Evolutionary conservation across 768 basidiomycete species (phyloP).

Genomic region (Termitomyces sp.): DNA sequence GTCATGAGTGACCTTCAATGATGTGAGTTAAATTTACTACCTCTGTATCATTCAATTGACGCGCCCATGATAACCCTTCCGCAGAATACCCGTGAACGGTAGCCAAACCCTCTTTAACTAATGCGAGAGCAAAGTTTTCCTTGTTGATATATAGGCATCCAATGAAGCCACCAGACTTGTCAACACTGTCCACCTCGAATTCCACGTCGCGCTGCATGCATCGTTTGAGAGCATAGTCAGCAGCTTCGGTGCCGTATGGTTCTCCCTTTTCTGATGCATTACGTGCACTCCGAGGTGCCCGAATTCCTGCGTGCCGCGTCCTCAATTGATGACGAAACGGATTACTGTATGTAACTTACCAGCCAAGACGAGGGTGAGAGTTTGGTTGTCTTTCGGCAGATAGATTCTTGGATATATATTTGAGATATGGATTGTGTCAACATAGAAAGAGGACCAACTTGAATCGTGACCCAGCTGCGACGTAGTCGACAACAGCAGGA

Average conservation of each 20-base stretch:
- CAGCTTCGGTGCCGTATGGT: conserved; percentile 81
- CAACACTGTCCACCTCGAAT: conserved; percentile 83
- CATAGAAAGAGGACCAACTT: conserved; percentile 49
- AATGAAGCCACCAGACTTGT: conserved; percentile 96
- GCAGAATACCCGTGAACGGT: conserved; percentile 87
- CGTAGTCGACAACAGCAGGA: conserved; percentile 87
- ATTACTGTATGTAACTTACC: conserved; percentile 38
- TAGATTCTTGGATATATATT: conserved; percentile 51
- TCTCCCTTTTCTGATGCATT: conserved; percentile 81
- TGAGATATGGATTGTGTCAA: neutral
- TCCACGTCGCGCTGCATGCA: conserved; percentile 97
- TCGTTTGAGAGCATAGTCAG: conserved; percentile 71
- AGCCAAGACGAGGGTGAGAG: conserved; percentile 86
- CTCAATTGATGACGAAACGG: neutral
- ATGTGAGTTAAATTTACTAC: conserved; percentile 28
- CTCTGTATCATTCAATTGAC: conserved; percentile 83
- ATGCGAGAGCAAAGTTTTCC: conserved; percentile 82
- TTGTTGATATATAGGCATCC: conserved; percentile 84
- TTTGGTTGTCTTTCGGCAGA: conserved; percentile 90
- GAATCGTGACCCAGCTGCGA: conserved; percentile 92
- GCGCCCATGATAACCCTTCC: conserved; percentile 74
- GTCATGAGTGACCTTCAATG: conserved; percentile 3
- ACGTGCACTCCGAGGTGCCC: conserved; percentile 85
- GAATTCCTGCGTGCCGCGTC: conserved; percentile 57
- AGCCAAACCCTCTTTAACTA: conserved; percentile 85